These are phyloP conservation scores for Colletotrichum karsti DNA, from an alignment of 2,329 filamentous ascomycete genomes.

Conservation along the genomic window DNA sequence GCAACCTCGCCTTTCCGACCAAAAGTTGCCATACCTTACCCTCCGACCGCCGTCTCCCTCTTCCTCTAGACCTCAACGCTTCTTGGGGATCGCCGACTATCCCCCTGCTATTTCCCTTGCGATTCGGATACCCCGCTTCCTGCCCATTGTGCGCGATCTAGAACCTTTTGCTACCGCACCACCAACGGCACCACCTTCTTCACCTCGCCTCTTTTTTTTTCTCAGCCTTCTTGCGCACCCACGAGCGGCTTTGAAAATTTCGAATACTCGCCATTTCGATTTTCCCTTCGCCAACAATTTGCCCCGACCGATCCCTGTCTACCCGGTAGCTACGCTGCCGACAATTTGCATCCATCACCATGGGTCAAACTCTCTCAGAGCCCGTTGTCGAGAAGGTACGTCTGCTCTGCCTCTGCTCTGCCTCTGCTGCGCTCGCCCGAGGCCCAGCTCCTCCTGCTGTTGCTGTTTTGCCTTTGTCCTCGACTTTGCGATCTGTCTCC, in stretches of 20 bases:
- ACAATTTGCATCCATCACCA: conserved; percentile 54
- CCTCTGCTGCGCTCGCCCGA: background rate
- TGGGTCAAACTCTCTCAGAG: conserved; percentile 99
- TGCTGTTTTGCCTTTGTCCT: background rate
- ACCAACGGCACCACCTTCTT: conserved; percentile 24
- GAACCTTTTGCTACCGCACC: conserved; percentile 32
- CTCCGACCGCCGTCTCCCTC: background rate
- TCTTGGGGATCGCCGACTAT: conserved; percentile 24
- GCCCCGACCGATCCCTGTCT: conserved; percentile 17
- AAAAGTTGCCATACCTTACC: background rate
- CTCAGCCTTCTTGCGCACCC: conserved; percentile 24
- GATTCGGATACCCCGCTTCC: conserved; percentile 33
- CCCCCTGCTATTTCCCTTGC: conserved; percentile 28
- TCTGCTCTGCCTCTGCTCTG: conserved; percentile 30
- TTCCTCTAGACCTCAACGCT: conserved; percentile 11
- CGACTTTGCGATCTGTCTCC: background rate
- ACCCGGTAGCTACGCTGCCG: conserved; percentile 39
- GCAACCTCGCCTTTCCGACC: conserved; percentile 12
- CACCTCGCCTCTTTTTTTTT: conserved; percentile 9
- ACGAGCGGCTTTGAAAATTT: conserved; percentile 19
- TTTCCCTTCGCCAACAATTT: background rate
- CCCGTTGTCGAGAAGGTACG: conserved; percentile 98
- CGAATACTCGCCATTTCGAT: background rate
- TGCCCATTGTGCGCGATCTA: conserved; percentile 33
- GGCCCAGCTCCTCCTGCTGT: background rate